phyloP scores from a whole-genome alignment of 441 rosid genomes.

The Rhodomyrtus psidioides region DNA sequence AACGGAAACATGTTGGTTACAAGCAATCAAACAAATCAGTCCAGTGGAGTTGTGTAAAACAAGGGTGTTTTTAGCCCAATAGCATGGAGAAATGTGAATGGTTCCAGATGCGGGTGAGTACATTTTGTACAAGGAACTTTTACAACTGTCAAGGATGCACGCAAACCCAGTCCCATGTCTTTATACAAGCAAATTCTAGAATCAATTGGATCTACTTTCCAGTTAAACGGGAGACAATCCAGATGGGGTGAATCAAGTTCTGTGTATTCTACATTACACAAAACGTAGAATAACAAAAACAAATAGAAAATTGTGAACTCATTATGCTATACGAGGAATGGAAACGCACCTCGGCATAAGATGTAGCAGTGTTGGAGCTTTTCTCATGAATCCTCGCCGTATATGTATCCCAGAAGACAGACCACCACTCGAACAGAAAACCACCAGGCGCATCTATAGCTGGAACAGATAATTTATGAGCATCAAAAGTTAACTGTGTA shows the following conservation, averaged over 20 bases:
- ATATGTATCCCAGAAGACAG: slow-evolving; percentile 92
- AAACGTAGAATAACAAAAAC: background rate
- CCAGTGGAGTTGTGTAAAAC: background rate
- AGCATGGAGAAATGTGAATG: background rate
- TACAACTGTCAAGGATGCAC: background rate
- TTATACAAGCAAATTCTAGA: background rate
- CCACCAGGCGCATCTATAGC: slow-evolving; percentile 96
- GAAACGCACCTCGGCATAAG: slow-evolving; percentile 51
- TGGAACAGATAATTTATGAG: slow-evolving; percentile 17
- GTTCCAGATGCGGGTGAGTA: background rate
- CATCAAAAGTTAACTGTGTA: background rate
- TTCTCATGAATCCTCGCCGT: slow-evolving; percentile 76
- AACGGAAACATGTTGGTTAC: background rate
- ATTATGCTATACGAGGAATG: background rate
- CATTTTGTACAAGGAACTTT: background rate
- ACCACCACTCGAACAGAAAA: slow-evolving; percentile 96
- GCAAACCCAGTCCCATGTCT: background rate
- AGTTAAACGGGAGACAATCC: background rate
- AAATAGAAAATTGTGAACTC: background rate
- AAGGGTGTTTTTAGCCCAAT: background rate
- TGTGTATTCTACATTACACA: background rate
- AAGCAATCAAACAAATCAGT: background rate
- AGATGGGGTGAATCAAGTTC: background rate
- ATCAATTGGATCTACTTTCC: background rate
- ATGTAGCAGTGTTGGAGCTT: slow-evolving; percentile 74